phyloP scores from a whole-genome alignment of 441 rosid species.

The Gossypium gossypioides region DNA sequence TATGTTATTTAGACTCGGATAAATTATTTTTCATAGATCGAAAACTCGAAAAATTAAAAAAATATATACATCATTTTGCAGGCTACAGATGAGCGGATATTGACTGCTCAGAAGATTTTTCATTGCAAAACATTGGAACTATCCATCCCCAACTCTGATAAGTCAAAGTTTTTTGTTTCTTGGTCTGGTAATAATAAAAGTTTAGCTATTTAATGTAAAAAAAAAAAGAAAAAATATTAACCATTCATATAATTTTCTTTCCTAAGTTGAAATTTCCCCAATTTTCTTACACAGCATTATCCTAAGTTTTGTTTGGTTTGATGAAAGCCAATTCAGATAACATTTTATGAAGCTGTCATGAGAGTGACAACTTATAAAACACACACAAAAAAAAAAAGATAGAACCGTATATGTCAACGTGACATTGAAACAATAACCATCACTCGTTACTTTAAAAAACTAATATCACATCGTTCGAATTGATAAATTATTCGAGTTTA shows the following conservation, averaged over 20 bases:
- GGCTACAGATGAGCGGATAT: not conserved
- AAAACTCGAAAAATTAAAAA: no score
- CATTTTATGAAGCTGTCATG: constrained; percentile 30
- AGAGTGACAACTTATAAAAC: constrained; percentile 15
- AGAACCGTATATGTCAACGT: constrained; percentile 4
- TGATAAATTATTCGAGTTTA: no score
- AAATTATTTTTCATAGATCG: no score
- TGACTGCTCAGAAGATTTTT: constrained; percentile 8
- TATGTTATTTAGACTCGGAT: not conserved
- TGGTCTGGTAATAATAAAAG: not conserved
- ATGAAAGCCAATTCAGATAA: constrained; percentile 16
- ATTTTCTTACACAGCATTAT: not conserved
- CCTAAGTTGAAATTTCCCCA: not conserved
- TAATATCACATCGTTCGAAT: no score
- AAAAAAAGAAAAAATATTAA: no score
- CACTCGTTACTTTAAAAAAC: not conserved
- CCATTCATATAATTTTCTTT: not conserved
- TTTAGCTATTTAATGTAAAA: no score
- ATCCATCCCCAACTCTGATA: not conserved
- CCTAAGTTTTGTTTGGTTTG: constrained; percentile 13
- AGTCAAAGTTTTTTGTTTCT: not conserved
- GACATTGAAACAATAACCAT: not conserved
- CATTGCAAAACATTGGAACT: not conserved
- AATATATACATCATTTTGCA: not conserved
- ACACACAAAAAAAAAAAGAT: not conserved